phyloP scores from a whole-genome alignment of 495 filamentous ascomycete genomes.

The Chaetomium fimeti region DNA sequence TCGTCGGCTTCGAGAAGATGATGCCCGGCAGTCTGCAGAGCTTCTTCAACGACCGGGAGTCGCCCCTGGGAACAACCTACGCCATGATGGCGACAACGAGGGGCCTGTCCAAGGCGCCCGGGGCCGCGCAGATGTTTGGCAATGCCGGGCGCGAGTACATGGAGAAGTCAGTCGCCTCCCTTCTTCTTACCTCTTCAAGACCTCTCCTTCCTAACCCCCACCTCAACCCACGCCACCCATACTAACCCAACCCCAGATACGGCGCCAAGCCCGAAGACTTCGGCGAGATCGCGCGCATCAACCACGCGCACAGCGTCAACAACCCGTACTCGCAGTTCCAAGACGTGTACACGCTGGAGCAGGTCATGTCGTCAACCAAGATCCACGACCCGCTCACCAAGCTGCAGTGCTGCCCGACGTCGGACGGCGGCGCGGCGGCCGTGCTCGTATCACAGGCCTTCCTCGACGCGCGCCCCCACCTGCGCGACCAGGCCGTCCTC shows the following conservation, averaged over 20 bases:
- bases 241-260: slow-evolving; percentile 50
- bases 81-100: slow-evolving; percentile 80
- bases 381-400: slow-evolving; percentile 67
- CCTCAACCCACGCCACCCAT: neutral
- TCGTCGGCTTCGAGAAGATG: slow-evolving; percentile 99
- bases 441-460: slow-evolving; percentile 87
- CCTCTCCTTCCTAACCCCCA: neutral
- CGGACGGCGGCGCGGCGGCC: slow-evolving; percentile 85
- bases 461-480: slow-evolving; percentile 79
- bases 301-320: slow-evolving; percentile 83
- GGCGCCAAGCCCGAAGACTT: slow-evolving; percentile 86
- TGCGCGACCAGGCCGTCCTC: slow-evolving; percentile 74
- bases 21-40: slow-evolving; percentile 77
- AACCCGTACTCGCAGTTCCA: slow-evolving; percentile 99
- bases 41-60: slow-evolving; percentile 76
- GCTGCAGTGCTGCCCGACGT: slow-evolving; percentile 86
- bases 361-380: slow-evolving; percentile 73
- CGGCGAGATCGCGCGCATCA: slow-evolving; percentile 91
- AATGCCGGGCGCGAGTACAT: slow-evolving; percentile 95
- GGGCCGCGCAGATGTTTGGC: slow-evolving; percentile 90
- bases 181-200: neutral
- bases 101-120: slow-evolving; percentile 75
- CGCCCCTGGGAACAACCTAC: slow-evolving; percentile 67
- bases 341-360: slow-evolving; percentile 82
- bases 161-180: slow-evolving; percentile 64